These are phyloP conservation scores for Chlorencoelia australis DNA, from an alignment of 2,329 filamentous ascomycete genomes.

Conservation along the genomic window DNA sequence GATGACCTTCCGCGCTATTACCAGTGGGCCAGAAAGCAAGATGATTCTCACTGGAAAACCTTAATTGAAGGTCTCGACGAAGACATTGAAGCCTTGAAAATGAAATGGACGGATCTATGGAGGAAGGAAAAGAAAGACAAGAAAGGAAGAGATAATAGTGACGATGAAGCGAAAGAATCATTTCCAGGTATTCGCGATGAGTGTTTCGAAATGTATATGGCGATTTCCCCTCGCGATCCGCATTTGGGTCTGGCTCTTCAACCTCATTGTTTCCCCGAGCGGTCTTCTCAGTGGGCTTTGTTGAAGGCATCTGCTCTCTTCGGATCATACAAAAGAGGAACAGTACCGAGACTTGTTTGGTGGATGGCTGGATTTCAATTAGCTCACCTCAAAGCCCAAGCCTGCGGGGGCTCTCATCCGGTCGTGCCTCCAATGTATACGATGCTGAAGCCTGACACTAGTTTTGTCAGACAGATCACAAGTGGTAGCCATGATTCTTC, in stretches of 20 bases:
- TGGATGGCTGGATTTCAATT: constrained; percentile 24
- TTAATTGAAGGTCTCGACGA: constrained; percentile 10
- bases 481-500: too few species aligned
- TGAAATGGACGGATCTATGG: neutral
- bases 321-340: constrained; percentile 6
- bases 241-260: constrained; percentile 13
- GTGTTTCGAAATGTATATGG: constrained; percentile 13
- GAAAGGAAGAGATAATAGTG: neutral
- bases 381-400: constrained; percentile 17
- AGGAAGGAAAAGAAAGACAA: constrained; percentile 1
- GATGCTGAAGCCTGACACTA: constrained; percentile 13
- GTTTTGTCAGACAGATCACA: constrained; percentile 3
- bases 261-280: constrained; percentile 7
- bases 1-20: constrained; percentile 17
- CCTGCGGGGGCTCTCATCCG: neutral
- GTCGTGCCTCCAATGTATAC: constrained; percentile 14
- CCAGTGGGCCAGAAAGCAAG: constrained; percentile 8
- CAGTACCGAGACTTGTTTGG: constrained; percentile 16
- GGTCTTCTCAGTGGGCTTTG: constrained; percentile 32
- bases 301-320: constrained; percentile 34
- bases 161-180: constrained; percentile 1
- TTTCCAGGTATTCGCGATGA: constrained; percentile 7
- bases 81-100: constrained; percentile 11
- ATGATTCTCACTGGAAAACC: constrained; percentile 7
- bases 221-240: constrained; percentile 21